These are phyloP conservation scores for Cymbopogon flexuosus DNA, from an alignment of 202 grass and related monocot genomes.

Conservation along the genomic window DNA sequence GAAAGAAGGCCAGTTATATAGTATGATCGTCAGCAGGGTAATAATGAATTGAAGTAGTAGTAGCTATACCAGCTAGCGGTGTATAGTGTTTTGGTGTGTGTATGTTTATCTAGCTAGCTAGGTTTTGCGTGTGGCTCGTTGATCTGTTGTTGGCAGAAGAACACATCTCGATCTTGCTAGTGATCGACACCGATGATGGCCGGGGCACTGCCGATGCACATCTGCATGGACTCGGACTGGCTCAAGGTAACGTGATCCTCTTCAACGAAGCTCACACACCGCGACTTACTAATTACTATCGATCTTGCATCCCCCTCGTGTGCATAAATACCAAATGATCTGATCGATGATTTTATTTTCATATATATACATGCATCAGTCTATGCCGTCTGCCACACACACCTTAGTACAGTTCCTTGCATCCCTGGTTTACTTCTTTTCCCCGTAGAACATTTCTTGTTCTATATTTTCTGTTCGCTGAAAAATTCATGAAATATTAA, in stretches of 20 bases:
- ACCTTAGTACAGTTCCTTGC: not conserved
- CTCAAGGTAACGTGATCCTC: conserved; percentile 57
- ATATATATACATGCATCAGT: not conserved
- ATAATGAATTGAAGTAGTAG: conserved; percentile 11
- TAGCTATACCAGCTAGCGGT: not conserved
- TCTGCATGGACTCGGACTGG: conserved; percentile 91
- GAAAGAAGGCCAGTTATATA: not conserved
- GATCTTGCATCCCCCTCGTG: not conserved
- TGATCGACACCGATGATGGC: conserved; percentile 37
- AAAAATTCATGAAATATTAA: too few species aligned
- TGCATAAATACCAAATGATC: not conserved
- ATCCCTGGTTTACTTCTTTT: not conserved
- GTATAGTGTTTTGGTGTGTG: not conserved
- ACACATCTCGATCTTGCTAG: not conserved
- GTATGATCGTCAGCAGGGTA: not conserved
- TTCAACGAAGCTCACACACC: too few species aligned
- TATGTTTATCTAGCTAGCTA: not conserved
- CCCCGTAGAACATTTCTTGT: not conserved
- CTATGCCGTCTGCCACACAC: not conserved
- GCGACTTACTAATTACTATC: not conserved
- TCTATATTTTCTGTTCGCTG: not conserved
- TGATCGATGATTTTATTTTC: not conserved
- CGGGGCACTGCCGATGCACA: conserved; percentile 60
- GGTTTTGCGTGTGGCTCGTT: conserved; percentile 6
- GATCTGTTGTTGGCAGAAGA: not conserved